Evolutionary conservation across 176 grass and related monocot genomes (phyloP).

Genomic region (Dactylis glomerata): DNA sequence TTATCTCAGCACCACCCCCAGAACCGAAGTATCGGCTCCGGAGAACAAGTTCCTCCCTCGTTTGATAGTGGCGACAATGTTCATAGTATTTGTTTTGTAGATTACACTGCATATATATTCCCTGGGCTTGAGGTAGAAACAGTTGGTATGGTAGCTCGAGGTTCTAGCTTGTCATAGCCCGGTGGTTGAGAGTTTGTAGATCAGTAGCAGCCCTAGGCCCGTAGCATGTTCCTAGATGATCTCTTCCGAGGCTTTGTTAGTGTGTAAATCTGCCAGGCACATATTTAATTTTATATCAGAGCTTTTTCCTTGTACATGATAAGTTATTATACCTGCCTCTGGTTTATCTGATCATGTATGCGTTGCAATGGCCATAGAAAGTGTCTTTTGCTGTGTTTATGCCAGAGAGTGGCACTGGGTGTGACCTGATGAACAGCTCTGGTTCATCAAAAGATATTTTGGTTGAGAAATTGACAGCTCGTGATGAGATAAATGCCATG

Average conservation of each 20-base stretch:
- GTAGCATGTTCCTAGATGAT: slow-evolving; percentile 30
- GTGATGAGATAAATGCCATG: no score
- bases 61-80: slow-evolving; percentile 30
- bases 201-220: slow-evolving; percentile 7
- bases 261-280: slow-evolving; percentile 38
- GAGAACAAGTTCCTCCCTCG: slow-evolving; percentile 54
- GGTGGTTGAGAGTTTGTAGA: slow-evolving; percentile 27
- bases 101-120: slow-evolving; percentile 45
- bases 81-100: slow-evolving; percentile 59
- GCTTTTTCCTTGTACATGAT: slow-evolving; percentile 14
- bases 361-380: neutral
- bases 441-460: neutral
- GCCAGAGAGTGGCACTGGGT: neutral
- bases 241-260: neutral
- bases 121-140: slow-evolving; percentile 15
- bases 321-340: neutral
- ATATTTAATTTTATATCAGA: slow-evolving; percentile 8
- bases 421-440: neutral
- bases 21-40: slow-evolving; percentile 72
- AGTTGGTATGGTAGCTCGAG: slow-evolving; percentile 39
- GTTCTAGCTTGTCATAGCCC: slow-evolving; percentile 1
- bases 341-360: neutral
- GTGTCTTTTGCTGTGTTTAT: neutral
- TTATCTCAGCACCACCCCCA: slow-evolving; percentile 36
- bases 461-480: neutral